phyloP scores from a whole-genome alignment of 805 yeast genomes.

The Clavispora santaluciae region DNA sequence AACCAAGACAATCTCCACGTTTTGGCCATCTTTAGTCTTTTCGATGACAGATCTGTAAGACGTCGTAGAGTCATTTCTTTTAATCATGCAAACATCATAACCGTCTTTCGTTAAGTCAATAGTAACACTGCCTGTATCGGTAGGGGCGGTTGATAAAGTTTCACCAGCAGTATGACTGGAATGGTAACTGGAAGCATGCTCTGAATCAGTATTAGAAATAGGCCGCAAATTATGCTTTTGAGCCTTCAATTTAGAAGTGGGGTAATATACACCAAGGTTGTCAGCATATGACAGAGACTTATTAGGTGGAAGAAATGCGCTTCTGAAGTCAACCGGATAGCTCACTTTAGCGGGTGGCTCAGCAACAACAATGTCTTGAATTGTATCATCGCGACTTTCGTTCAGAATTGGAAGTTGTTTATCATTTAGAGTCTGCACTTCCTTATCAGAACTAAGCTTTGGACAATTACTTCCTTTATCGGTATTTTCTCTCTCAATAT shows the following conservation, averaged over 20 bases:
- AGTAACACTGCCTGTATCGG: slow-evolving; percentile 35
- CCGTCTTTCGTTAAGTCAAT: slow-evolving; percentile 40
- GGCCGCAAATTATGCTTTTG: not conserved
- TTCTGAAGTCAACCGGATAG: slow-evolving; percentile 40
- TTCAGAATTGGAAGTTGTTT: not conserved
- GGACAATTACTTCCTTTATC: too few species aligned
- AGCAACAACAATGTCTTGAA: slow-evolving; percentile 23
- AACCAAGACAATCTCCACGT: slow-evolving; percentile 40
- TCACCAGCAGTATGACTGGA: slow-evolving; percentile 25
- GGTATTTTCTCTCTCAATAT: slow-evolving; percentile 1
- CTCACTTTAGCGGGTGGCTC: slow-evolving; percentile 35
- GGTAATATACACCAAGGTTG: not conserved
- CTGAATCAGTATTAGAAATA: not conserved
- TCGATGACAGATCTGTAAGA: slow-evolving; percentile 40
- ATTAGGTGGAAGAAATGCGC: slow-evolving; percentile 9
- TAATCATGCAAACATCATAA: slow-evolving; percentile 34
- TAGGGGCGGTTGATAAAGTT: slow-evolving; percentile 23
- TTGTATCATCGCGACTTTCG: not conserved
- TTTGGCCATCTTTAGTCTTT: slow-evolving; percentile 31
- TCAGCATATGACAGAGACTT: not conserved
- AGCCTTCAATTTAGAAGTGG: not conserved
- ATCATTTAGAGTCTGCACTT: too few species aligned
- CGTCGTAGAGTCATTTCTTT: slow-evolving; percentile 29
- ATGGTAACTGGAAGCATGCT: slow-evolving; percentile 23
- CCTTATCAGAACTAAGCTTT: not conserved